Evolutionary conservation across 1,284 basidiomycete species (phyloP).

Genomic region (Pseudozyma flocculosa): DNA sequence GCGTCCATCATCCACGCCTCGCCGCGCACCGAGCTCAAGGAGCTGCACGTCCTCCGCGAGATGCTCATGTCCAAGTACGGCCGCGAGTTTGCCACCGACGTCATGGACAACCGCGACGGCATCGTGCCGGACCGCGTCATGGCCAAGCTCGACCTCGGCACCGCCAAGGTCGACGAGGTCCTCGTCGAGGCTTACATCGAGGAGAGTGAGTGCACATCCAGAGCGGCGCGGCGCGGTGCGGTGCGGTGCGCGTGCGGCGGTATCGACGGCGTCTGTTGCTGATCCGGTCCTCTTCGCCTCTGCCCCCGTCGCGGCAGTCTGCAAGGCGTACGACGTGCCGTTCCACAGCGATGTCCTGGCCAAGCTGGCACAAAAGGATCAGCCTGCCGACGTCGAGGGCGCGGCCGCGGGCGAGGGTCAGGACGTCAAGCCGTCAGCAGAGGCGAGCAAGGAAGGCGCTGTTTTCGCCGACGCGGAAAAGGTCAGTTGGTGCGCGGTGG

Average conservation of each 20-base stretch:
- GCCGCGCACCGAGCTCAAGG: conserved; percentile 71
- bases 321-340: conserved; percentile 46
- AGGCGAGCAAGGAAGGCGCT: no score
- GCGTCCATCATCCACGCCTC: conserved; percentile 84
- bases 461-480: no score
- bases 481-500: no score
- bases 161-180: conserved; percentile 63
- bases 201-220: background rate
- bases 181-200: conserved; percentile 1
- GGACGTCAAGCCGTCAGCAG: no score
- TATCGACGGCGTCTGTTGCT: no score
- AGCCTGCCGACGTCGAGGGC: no score
- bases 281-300: no score
- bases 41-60: conserved; percentile 86
- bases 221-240: no score
- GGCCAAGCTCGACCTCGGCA: conserved; percentile 70
- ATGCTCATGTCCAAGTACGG: conserved; percentile 92
- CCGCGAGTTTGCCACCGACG: conserved; percentile 74
- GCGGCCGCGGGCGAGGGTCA: no score
- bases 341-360: conserved; percentile 6
- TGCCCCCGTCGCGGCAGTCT: conserved; percentile 24
- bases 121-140: conserved; percentile 77
- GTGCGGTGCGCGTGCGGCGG: no score
- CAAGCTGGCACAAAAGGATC: background rate
- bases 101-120: conserved; percentile 78